phyloP scores from a whole-genome alignment of 768 basidiomycete genomes.

The Nidularia pulvinata region DNA sequence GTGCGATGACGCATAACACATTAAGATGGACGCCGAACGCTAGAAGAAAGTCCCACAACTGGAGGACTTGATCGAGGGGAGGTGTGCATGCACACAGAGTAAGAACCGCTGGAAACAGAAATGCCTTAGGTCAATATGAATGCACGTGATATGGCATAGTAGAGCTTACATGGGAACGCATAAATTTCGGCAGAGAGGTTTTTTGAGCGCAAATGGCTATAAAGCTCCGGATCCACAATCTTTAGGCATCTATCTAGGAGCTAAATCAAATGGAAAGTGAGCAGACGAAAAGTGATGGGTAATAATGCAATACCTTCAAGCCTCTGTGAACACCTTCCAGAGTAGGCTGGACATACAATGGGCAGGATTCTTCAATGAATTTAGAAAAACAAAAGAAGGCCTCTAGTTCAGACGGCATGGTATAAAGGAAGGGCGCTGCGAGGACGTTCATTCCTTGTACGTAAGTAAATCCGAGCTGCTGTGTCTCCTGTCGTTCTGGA shows the following conservation, averaged over 20 bases:
- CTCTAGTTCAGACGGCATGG: conserved; percentile 97
- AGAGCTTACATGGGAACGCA: conserved; percentile 88
- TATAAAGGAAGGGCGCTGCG: conserved; percentile 96
- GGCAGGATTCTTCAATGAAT: conserved; percentile 95
- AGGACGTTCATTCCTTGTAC: conserved; percentile 99
- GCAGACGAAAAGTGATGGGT: neutral
- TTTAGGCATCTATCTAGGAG: conserved; percentile 91
- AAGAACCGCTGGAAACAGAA: conserved; percentile 72
- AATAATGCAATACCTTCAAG: conserved; percentile 63
- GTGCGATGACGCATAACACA: conserved; percentile 96
- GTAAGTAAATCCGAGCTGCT: conserved; percentile 90
- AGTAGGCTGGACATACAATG: conserved; percentile 96
- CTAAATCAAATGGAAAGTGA: conserved; percentile 33
- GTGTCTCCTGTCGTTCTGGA: conserved; percentile 72
- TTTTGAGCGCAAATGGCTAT: conserved; percentile 78
- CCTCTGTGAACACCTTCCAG: conserved; percentile 95
- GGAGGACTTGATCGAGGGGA: conserved; percentile 91
- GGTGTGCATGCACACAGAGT: conserved; percentile 98
- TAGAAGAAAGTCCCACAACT: conserved; percentile 96
- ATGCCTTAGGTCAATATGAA: neutral
- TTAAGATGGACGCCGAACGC: conserved; percentile 98
- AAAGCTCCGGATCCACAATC: conserved; percentile 89
- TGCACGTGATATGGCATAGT: neutral
- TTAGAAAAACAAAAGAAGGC: conserved; percentile 97
- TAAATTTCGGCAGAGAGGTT: conserved; percentile 96